A percentile compares a stretch with the other conserved stretches of the same genome.
Evolutionary conservation across 75 land plant genomes (phyloP).

Genomic region (Selaginella moellendorffii): DNA sequence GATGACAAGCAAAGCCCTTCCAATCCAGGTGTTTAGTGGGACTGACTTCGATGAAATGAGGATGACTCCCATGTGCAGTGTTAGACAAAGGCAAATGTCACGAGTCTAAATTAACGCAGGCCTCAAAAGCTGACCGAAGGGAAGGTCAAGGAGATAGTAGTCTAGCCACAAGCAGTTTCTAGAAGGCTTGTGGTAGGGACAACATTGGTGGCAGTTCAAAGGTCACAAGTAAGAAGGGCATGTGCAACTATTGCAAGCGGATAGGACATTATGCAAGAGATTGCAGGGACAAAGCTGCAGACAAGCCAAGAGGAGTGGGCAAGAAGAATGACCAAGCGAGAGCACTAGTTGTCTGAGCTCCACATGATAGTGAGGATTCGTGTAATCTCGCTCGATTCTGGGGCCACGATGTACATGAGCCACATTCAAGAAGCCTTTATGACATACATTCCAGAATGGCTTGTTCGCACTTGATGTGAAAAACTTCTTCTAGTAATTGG

Average conservation of each 20-base stretch:
- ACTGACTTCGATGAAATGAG: background rate
- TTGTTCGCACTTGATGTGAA: background rate
- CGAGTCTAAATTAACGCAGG: background rate
- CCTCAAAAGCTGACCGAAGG: background rate
- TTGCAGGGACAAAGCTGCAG: background rate
- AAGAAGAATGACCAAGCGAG: background rate
- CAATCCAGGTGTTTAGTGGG: background rate
- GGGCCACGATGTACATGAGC: background rate
- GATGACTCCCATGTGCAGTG: background rate
- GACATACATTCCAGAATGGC: background rate
- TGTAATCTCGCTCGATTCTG: background rate
- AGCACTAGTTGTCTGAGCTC: background rate
- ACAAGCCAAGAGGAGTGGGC: background rate
- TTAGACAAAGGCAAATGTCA: background rate
- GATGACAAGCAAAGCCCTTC: background rate
- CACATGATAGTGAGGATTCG: background rate
- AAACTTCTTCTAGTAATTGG: background rate
- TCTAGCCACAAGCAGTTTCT: background rate
- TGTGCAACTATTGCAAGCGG: background rate
- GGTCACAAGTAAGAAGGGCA: conserved; percentile 1
- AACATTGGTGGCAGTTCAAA: background rate
- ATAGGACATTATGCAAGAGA: background rate
- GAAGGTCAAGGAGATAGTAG: background rate
- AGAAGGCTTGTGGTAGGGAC: background rate
- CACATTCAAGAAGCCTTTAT: background rate